Evolutionary conservation across 768 basidiomycete species (phyloP), one percentile per base, ranked within the genome.

Genomic region (Rhodotorula taiwanensis): DNA sequence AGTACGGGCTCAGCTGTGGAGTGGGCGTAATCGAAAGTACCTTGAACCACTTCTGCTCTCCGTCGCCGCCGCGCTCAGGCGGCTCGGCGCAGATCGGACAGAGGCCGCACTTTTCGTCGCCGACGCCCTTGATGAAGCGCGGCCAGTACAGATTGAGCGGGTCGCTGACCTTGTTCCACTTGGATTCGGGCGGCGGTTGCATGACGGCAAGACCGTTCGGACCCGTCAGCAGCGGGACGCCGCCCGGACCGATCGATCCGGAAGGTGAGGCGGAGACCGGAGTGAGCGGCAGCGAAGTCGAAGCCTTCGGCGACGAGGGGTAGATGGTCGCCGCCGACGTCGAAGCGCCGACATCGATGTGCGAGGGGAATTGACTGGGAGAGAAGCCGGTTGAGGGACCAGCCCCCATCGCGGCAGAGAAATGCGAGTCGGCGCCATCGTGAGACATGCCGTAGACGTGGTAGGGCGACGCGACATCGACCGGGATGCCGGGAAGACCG

Each of bases 51-150:
- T 85, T 64, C 43, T 80, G 79, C 70, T 81, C 82, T 5, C 81
- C 81, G 58, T 81, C 81, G 2, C 87, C 88, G 2, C 86, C 86
- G 14, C 87, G 81, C 27, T 76, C 76, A 6, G 71, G 73, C 42
- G 78, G 74, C 74, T 88, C 87, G 45, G 82, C 74, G 70, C 88
- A 90, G 52, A 89, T 81, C 0, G 88, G 88, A 69, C 88, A 90
- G 41, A 88, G 73, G 4, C 87, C 88, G 0, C 84, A 81, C 76
- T 89, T 89, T 5, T 81, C 80, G 2, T 76, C 73, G 9, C 86
- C 87, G 53, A 77, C 80, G 5, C 88, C 88, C 68, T 81, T 83
- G 48, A 86, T 84, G 69, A 86, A 86, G 18, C 88, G 80, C 13
- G 88, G 86, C 0, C 86, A 87, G 70, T 90, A 90, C 15, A 90